Evolutionary conservation across 176 grass and related monocot species (phyloP), one percentile per base, ranked within the genome.

Genomic region (bread wheat (Triticum aestivum)): DNA sequence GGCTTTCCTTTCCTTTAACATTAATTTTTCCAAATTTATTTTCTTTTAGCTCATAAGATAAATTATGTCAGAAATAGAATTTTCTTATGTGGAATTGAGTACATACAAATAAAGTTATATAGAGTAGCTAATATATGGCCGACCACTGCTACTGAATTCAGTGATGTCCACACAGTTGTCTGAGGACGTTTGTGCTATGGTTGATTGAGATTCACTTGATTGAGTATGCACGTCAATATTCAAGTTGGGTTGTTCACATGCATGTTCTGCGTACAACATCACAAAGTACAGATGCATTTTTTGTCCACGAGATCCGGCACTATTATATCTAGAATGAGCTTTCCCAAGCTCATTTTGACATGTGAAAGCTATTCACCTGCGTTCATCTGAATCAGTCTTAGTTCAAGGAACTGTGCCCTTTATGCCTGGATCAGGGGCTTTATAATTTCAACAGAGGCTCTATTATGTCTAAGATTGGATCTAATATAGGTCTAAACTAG

Each of bases 1-100:
- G 27, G 88, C 81, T 41, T 41, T 73, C 74, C 65, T 68, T 79
- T 86, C 80, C 17, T 84, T 58, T 72, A 52, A 29, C 21, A 82
- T 88, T 29, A 37, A 8, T 64, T 59, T 49, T 39, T 56, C 51
- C 52, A 65, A 0, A 82, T 34, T 41, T 59, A 4, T 45, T 78
- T 47, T 3, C 0, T 37, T 75, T 47, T 75, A 69, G 5, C 58
- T 64, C 17, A 67, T 86, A 78, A 78, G 56, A 74, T 79, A 45
- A 34, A 23, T 79, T 86, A 17, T 63, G 37, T 67, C 2, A 29
- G 6, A 73, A 49, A 65, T 17, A 1, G 63, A 32, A 5, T 21
- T 82, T 73, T 27, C 47, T 51, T 51, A 51, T 51, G 47, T 51
- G 47, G 47, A 51, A 51, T 51, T 51, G 47, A 5, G 47, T 51